Base-by-base conservation (phyloP, 306 rosid species). In the Aeschynomene evenia region DNA sequence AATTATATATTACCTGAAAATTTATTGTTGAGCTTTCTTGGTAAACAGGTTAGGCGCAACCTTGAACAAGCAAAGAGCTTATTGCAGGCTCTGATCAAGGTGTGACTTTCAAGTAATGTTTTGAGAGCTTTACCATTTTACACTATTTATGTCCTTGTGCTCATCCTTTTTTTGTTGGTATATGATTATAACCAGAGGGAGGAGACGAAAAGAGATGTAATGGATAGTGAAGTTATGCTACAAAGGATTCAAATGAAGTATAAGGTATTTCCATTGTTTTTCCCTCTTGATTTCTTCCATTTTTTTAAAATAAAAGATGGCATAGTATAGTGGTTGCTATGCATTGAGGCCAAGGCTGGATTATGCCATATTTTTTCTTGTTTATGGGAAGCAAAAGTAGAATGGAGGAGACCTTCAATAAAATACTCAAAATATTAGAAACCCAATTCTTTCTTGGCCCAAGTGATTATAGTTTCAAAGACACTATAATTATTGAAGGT, bases 61-160 rank as follows among this genome's bases (percentile, higher is more conserved):
- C 91, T 92, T 61, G 96, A 92, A 71, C 98, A 92, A 85, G 98
- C 98, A 28, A 92, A 92, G 87, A 88, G 91, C 79, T 78, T 92
- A 63, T 63, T 89, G 79, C 96, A 92, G 65, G 85, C 98, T 68
- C 78, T 92, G 81, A 92, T 92, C 66, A 89, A 89, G 98, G 98
- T 92, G 19, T 36, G 72, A 73, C 63, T 72, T 75, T 39, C 54
- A 70, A 43, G 61, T 21, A 24, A 58, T 46, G 5, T 66, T 39
- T 22, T 14, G 10, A 39, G 63, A 63, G 75, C 50, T 34, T 58
- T 76, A 2, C 68, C 13, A 15, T 45, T 6, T 2, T 45, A 15
- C 20, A 9, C 15, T 52, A 39, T 66, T 39, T 14, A 14, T 62
- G 71, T 70, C 37, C 31, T 56, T 48, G 65, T 71, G 70, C 28